These are phyloP conservation scores for Histomonas meleagridis DNA, from an alignment of 208 protist species.

Conservation along the genomic window DNA sequence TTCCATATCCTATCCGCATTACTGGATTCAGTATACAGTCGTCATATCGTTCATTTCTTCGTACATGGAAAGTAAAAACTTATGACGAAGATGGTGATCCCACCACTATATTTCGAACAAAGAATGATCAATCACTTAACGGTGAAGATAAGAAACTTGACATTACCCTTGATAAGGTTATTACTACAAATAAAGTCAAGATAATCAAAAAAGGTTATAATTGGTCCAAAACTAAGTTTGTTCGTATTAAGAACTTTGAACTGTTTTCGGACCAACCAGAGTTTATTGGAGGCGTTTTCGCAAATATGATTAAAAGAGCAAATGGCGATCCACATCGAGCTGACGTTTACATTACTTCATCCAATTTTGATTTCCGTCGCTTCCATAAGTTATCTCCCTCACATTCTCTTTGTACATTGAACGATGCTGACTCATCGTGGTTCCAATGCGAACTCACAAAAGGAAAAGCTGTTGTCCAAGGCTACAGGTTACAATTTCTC, in stretches of 20 bases:
- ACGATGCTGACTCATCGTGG: not conserved
- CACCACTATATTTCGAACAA: not conserved
- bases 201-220: not conserved
- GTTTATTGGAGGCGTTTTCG: not conserved
- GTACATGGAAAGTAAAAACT: not conserved
- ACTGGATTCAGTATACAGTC: not conserved
- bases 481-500: not conserved
- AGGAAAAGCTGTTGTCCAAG: not conserved
- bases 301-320: not conserved
- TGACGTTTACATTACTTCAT: not conserved
- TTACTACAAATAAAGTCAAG: not conserved
- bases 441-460: not conserved
- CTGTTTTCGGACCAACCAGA: not conserved
- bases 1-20: not conserved
- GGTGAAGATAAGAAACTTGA: not conserved
- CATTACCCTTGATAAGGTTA: not conserved
- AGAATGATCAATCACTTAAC: not conserved
- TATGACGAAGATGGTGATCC: not conserved
- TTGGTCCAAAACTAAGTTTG: not conserved
- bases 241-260: not conserved
- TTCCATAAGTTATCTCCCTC: not conserved
- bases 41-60: not conserved
- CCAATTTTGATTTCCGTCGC: not conserved
- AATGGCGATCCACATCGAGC: not conserved
- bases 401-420: not conserved